Evolutionary conservation across 1,284 basidiomycete genomes (phyloP).

Genomic region (Athelia psychrophila): DNA sequence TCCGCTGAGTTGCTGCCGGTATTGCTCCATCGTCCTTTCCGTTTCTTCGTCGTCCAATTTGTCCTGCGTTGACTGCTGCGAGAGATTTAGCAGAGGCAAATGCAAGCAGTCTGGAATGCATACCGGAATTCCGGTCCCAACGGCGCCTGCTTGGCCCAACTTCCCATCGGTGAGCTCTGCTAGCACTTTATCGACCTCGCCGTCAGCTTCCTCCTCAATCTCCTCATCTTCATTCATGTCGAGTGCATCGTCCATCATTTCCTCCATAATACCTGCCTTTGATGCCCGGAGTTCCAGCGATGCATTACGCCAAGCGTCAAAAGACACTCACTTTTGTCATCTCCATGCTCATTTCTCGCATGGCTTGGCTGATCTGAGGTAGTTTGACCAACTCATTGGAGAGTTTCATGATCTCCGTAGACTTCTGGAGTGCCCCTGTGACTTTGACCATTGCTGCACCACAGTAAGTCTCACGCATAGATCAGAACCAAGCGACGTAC

Average conservation of each 20-base stretch:
- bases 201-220: constrained; percentile 95
- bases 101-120: constrained; percentile 31
- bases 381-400: constrained; percentile 91
- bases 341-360: constrained; percentile 98
- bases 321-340: constrained; percentile 83
- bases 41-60: constrained; percentile 75
- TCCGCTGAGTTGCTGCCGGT: constrained; percentile 83
- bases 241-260: constrained; percentile 88
- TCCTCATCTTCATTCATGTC: constrained; percentile 92
- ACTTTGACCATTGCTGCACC: constrained; percentile 91
- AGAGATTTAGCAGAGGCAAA: not conserved
- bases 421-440: constrained; percentile 95
- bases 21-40: constrained; percentile 83
- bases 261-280: constrained; percentile 90
- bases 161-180: constrained; percentile 97
- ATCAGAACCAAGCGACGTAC: constrained; percentile 44
- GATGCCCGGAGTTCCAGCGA: not conserved
- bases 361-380: constrained; percentile 88
- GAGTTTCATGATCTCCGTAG: constrained; percentile 98
- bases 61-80: constrained; percentile 48
- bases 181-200: constrained; percentile 95
- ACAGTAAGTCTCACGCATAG: not conserved
- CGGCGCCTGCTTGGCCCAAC: constrained; percentile 79
- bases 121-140: constrained; percentile 78
- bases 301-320: constrained; percentile 5